Evolutionary conservation across 2,329 filamentous ascomycete species (phyloP).

Genomic region (Aspergillus sp.): DNA sequence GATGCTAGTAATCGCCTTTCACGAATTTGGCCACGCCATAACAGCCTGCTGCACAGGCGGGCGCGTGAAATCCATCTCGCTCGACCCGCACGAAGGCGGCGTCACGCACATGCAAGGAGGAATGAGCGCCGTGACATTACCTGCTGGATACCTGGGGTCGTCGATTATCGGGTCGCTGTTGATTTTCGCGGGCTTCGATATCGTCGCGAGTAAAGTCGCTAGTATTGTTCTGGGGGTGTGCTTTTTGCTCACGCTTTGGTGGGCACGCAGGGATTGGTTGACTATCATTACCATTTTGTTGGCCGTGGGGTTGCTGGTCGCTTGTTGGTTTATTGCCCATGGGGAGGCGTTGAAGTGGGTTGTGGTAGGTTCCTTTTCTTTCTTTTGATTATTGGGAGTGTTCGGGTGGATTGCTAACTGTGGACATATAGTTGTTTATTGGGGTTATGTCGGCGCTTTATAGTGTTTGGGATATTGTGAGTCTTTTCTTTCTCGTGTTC

Average conservation of each 20-base stretch:
- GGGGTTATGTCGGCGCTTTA: slow-evolving; percentile 81
- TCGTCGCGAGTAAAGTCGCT: slow-evolving; percentile 77
- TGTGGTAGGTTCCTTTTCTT: slow-evolving; percentile 51
- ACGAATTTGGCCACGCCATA: slow-evolving; percentile 76
- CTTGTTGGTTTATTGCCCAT: slow-evolving; percentile 77
- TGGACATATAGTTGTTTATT: slow-evolving; percentile 63
- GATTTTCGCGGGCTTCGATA: slow-evolving; percentile 79
- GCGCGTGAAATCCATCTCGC: slow-evolving; percentile 70
- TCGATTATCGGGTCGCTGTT: slow-evolving; percentile 75
- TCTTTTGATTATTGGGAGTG: no score
- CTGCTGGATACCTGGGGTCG: slow-evolving; percentile 76
- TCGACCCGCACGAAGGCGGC: slow-evolving; percentile 75
- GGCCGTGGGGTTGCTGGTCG: slow-evolving; percentile 70
- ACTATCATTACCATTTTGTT: slow-evolving; percentile 70
- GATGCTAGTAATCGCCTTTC: slow-evolving; percentile 83
- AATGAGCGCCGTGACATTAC: slow-evolving; percentile 68
- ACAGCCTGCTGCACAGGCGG: slow-evolving; percentile 72
- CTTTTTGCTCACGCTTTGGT: slow-evolving; percentile 79
- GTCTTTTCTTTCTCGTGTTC: slow-evolving; percentile 21
- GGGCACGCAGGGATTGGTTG: slow-evolving; percentile 76
- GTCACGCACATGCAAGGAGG: slow-evolving; percentile 77
- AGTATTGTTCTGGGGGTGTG: slow-evolving; percentile 71
- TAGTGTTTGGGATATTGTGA: slow-evolving; percentile 77
- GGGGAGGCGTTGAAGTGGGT: slow-evolving; percentile 73
- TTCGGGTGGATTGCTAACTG: slow-evolving; percentile 9